Evolutionary conservation across 805 yeast species (phyloP).

Genomic region (Spathaspora sp.): DNA sequence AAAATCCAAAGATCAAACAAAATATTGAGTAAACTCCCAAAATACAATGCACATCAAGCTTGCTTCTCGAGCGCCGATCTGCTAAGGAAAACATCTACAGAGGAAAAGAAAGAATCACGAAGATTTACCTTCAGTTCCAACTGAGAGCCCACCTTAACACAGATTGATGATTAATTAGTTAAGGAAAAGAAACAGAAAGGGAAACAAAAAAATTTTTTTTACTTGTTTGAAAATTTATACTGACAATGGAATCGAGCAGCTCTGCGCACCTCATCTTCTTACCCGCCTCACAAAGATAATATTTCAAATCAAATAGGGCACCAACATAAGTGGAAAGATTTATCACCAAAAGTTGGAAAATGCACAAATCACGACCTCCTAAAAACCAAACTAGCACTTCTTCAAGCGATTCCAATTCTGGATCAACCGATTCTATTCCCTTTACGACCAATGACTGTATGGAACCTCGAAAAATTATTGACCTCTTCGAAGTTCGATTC

Average conservation of each 20-base stretch:
- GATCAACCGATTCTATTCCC: constrained; percentile 19
- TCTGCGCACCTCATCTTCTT: background rate
- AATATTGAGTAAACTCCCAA: background rate
- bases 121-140: constrained; percentile 21
- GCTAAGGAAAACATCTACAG: constrained; percentile 42
- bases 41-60: constrained; percentile 26
- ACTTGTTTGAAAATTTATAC: constrained; percentile 8
- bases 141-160: constrained; percentile 50
- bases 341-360: constrained; percentile 4
- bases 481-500: constrained; percentile 32
- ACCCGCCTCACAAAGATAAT: background rate
- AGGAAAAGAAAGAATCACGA: constrained; percentile 22
- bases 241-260: constrained; percentile 4
- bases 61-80: constrained; percentile 77
- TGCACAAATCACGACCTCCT: constrained; percentile 5
- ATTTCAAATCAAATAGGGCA: background rate
- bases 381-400: background rate
- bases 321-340: background rate
- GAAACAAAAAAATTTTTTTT: constrained; percentile 8
- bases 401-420: background rate
- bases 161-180: constrained; percentile 39
- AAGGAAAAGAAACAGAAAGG: constrained; percentile 11
- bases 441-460: constrained; percentile 28
- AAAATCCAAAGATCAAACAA: constrained; percentile 13
- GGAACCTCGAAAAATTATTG: constrained; percentile 32